Percentiles rank a stretch among this genome's conserved stretches.
Evolutionary conservation across 371 early-diverging fungal species (phyloP).

Genomic region (Mucor circinelloides): DNA sequence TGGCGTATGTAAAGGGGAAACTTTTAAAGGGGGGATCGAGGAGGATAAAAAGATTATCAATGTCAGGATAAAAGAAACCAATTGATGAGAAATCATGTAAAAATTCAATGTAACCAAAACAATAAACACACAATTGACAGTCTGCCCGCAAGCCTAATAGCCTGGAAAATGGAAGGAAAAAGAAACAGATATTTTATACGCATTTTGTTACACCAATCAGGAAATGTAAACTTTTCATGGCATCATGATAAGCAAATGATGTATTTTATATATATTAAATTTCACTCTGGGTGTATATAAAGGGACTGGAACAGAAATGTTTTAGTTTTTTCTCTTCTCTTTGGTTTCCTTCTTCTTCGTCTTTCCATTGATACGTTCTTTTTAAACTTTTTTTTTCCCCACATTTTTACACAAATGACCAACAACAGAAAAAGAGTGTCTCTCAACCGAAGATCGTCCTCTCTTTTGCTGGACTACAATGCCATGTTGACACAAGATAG

Average conservation of each 20-base stretch:
- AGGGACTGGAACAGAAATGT: background rate
- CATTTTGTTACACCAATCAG: conserved; percentile 19
- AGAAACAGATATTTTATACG: background rate
- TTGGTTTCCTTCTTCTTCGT: background rate
- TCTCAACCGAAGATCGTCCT: conserved; percentile 20
- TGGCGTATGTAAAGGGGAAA: background rate
- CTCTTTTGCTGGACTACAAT: conserved; percentile 16
- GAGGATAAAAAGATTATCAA: background rate
- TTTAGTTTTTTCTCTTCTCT: background rate
- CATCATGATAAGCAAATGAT: conserved; percentile 20
- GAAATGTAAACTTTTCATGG: conserved; percentile 11
- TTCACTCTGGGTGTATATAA: background rate
- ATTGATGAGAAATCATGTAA: background rate
- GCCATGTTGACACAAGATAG: background rate
- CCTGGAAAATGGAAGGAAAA: background rate
- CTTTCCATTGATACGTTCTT: conserved; percentile 3
- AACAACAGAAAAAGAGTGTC: conserved; percentile 23
- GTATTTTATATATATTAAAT: conserved; percentile 4
- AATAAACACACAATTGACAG: background rate
- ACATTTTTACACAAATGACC: background rate
- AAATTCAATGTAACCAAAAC: background rate
- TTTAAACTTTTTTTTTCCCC: background rate
- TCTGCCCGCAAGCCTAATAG: background rate
- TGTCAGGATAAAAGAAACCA: background rate
- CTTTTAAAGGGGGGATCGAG: background rate